Conservation (phyloP, 192 early-diverging fungal genomes). For the Coemansia asiatica region DNA sequence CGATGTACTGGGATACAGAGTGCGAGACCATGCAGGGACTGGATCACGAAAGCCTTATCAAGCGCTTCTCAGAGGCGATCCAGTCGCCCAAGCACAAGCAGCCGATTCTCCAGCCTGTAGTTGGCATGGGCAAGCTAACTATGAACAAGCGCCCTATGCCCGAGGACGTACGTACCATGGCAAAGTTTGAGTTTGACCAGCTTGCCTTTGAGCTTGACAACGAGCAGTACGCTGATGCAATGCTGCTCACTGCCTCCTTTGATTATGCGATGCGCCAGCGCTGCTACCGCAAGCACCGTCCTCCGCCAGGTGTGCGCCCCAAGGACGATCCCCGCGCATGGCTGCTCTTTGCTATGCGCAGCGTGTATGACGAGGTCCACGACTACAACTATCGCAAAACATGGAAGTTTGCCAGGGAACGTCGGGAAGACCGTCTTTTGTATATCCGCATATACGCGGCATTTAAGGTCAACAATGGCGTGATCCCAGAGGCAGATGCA, state of each 20-base stretch:
- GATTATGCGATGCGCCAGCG: constrained; percentile 77
- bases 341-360: constrained; percentile 74
- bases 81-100: constrained; percentile 50
- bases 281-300: constrained; percentile 83
- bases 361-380: constrained; percentile 84
- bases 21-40: constrained; percentile 60
- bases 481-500: constrained; percentile 49
- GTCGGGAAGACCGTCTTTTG: constrained; percentile 72
- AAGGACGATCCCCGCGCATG: constrained; percentile 80
- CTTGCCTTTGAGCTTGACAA: constrained; percentile 89
- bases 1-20: constrained; percentile 89
- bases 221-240: constrained; percentile 80
- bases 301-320: constrained; percentile 78
- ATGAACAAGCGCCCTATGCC: constrained; percentile 69
- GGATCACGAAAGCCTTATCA: constrained; percentile 51
- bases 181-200: constrained; percentile 83
- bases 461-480: constrained; percentile 39
- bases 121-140: constrained; percentile 77
- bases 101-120: constrained; percentile 90
- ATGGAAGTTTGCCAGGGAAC: constrained; percentile 78
- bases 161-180: constrained; percentile 60
- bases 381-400: constrained; percentile 81
- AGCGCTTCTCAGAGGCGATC: constrained; percentile 25
- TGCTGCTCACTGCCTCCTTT: constrained; percentile 80
- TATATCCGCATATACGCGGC: constrained; percentile 81